Evolutionary conservation across 2,329 filamentous ascomycete species (phyloP).

Genomic region (Neocucurbitaria cava): DNA sequence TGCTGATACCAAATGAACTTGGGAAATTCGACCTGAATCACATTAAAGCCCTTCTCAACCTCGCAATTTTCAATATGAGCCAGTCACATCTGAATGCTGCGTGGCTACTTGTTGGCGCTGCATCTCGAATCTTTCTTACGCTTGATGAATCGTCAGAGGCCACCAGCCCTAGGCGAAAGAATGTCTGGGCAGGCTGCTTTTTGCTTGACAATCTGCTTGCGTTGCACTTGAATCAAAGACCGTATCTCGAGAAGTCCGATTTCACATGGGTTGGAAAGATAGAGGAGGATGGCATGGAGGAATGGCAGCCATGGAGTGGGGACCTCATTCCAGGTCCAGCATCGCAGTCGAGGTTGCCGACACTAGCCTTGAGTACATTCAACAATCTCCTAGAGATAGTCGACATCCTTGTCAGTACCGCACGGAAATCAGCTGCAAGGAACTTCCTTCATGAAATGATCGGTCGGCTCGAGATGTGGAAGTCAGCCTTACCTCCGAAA

Average conservation of each 20-base stretch:
- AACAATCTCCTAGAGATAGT: conserved; percentile 55
- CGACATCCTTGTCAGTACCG: conserved; percentile 26
- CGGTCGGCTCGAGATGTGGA: conserved; percentile 49
- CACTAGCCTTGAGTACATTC: conserved; percentile 60
- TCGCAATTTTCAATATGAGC: conserved; percentile 68
- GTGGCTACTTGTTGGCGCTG: conserved; percentile 70
- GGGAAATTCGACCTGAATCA: conserved; percentile 46
- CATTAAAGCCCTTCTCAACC: conserved; percentile 51
- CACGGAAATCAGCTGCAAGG: conserved; percentile 19
- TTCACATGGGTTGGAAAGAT: conserved; percentile 57
- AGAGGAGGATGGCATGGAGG: conserved; percentile 71
- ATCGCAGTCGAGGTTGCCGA: conserved; percentile 27
- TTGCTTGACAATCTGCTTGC: conserved; percentile 67
- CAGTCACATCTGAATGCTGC: conserved; percentile 63
- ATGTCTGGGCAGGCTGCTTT: conserved; percentile 63
- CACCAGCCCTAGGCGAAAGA: conserved; percentile 42
- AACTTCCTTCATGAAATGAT: conserved; percentile 45
- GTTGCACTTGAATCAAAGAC: conserved; percentile 56
- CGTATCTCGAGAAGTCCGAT: conserved; percentile 59
- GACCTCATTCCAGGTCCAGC: conserved; percentile 47
- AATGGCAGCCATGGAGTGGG: conserved; percentile 75
- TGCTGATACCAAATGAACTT: conserved; percentile 37
- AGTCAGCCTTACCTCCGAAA: conserved; percentile 29
- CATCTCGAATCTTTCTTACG: conserved; percentile 60
- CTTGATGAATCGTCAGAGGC: conserved; percentile 44